Conservation (phyloP, 225 moss, liverwort and hornwort species). For the Physcomitrium patens region DNA sequence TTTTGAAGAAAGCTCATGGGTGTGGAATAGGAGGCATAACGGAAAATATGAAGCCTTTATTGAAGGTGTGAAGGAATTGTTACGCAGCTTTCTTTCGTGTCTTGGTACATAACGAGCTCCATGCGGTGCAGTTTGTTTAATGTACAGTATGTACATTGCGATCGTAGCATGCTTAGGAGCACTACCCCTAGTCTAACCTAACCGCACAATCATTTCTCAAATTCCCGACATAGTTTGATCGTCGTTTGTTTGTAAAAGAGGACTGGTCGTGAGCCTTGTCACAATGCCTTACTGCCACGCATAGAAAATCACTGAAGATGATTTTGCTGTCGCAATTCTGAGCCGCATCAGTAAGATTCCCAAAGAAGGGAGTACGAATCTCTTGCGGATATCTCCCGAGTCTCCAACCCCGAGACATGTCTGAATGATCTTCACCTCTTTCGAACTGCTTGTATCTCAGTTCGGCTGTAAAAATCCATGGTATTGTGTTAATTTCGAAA, state of each 20-base stretch:
- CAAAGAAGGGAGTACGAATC: neutral
- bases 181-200: neutral
- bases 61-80: neutral
- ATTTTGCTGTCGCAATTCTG: conserved; percentile 13
- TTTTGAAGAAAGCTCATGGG: conserved; percentile 3
- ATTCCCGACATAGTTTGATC: neutral
- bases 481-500: neutral
- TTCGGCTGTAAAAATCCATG: conserved; percentile 32
- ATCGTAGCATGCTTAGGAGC: too few species aligned
- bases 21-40: neutral
- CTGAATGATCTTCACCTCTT: conserved; percentile 18
- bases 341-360: conserved; percentile 20
- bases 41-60: conserved; percentile 23
- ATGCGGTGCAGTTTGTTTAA: conserved; percentile 16
- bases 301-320: conserved; percentile 4
- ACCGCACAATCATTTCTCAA: conserved; percentile 34
- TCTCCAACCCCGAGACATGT: neutral
- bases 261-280: conserved; percentile 35
- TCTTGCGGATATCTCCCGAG: neutral
- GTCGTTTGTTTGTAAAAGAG: conserved; percentile 25
- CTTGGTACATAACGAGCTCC: conserved; percentile 9
- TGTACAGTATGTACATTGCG: conserved; percentile 30
- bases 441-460: conserved; percentile 31
- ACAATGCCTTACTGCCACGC: conserved; percentile 17
- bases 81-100: conserved; percentile 10